Evolutionary conservation across 345 rosid genomes (phyloP).

Genomic region (Citrus cavaleriei): DNA sequence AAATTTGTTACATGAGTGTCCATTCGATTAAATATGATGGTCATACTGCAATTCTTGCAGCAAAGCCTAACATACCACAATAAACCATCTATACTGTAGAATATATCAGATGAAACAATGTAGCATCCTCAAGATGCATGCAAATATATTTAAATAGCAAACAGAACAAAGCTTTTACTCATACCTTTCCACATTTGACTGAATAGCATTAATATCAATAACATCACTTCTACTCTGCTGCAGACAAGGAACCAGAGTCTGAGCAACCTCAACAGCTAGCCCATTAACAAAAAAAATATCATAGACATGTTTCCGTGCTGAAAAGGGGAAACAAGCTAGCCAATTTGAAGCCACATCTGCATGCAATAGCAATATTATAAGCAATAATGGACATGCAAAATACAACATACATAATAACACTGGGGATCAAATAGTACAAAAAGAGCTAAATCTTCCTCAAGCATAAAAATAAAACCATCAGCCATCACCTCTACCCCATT

Average conservation of each 20-base stretch:
- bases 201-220: constrained; percentile 43
- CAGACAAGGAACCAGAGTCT: constrained; percentile 67
- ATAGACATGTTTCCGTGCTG: constrained; percentile 65
- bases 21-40: background rate
- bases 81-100: background rate
- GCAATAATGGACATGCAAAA: background rate
- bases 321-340: constrained; percentile 82
- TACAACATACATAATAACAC: background rate
- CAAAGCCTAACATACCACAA: background rate
- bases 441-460: background rate
- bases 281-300: constrained; percentile 82
- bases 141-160: background rate
- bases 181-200: constrained; percentile 73
- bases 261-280: constrained; percentile 65
- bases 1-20: background rate
- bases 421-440: background rate
- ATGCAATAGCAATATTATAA: constrained; percentile 13
- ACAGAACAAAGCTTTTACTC: background rate
- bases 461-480: background rate
- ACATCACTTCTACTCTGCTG: constrained; percentile 29
- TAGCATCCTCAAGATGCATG: background rate
- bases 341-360: constrained; percentile 90
- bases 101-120: background rate
- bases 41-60: background rate
- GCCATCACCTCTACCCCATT: background rate